Percentiles rank a stretch among this genome's conserved stretches.
Conservation (phyloP, 805 yeast genomes). For the Wickerhamiella dianesei region DNA sequence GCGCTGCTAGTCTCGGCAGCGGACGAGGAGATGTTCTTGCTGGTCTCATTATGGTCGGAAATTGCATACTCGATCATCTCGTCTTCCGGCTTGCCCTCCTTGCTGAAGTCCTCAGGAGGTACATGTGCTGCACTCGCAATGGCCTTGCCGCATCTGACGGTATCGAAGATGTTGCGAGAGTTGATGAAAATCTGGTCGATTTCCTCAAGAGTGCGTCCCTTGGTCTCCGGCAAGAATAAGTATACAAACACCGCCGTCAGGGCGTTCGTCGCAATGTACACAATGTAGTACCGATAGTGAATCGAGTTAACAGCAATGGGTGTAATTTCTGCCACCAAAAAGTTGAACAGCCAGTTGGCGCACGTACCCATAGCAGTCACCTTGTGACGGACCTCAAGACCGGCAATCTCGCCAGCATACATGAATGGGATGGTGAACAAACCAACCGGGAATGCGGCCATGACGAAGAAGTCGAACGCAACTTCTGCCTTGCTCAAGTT, state of each 20-base stretch:
- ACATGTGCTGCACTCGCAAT: constrained; percentile 9
- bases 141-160: constrained; percentile 9
- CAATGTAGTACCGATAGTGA: constrained; percentile 42
- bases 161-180: constrained; percentile 12
- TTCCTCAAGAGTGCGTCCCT: constrained; percentile 47
- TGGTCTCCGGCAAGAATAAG: constrained; percentile 46
- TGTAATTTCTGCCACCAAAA: constrained; percentile 39
- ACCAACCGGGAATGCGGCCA: constrained; percentile 36
- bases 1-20: background rate
- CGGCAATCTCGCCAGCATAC: constrained; percentile 44
- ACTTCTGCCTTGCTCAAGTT: constrained; percentile 29
- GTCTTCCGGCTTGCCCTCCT: background rate
- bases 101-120: constrained; percentile 6
- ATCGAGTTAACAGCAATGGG: constrained; percentile 40
- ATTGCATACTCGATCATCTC: background rate
- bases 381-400: constrained; percentile 36
- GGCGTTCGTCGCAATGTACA: constrained; percentile 43
- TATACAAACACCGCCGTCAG: constrained; percentile 33
- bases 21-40: background rate
- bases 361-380: constrained; percentile 42
- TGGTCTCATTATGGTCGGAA: background rate
- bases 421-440: constrained; percentile 28
- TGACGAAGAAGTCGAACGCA: constrained; percentile 34
- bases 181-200: constrained; percentile 26
- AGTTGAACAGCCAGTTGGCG: constrained; percentile 45